phyloP scores from a whole-genome alignment of 352 stramenopile genomes.

The Paralagenidium karlingii region DNA sequence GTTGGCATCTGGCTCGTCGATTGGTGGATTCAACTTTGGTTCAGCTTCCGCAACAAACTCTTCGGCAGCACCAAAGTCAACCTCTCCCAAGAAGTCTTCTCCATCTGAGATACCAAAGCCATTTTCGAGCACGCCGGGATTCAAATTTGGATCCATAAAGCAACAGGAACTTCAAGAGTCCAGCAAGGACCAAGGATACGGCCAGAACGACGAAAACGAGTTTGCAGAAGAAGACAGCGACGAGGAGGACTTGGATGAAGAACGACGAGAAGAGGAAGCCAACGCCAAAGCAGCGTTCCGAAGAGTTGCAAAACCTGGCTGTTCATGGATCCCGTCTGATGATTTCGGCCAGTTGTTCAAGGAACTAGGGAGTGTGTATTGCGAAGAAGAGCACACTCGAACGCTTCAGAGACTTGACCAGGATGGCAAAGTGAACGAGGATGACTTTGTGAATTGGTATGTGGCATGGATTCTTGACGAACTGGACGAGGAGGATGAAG shows the following conservation, averaged over 20 bases:
- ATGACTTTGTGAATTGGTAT: conserved; percentile 51
- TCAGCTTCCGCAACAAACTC: too few relatives aligned
- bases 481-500: conserved; percentile 24
- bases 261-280: conserved; percentile 47
- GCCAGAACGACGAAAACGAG: conserved; percentile 48
- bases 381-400: conserved; percentile 29
- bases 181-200: conserved; percentile 22
- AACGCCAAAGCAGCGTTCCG: conserved; percentile 26
- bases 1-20: not conserved
- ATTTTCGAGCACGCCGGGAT: too few relatives aligned
- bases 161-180: not conserved
- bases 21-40: too few relatives aligned
- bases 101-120: too few relatives aligned
- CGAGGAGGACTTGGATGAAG: conserved; percentile 37
- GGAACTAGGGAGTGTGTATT: conserved; percentile 35
- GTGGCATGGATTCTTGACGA: conserved; percentile 40
- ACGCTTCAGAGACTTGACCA: conserved; percentile 23
- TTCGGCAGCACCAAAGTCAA: not conserved
- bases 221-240: conserved; percentile 24
- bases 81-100: too few relatives aligned
- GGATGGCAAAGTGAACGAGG: conserved; percentile 32
- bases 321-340: conserved; percentile 11
- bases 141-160: too few relatives aligned
- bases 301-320: conserved; percentile 16
- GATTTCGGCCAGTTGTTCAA: conserved; percentile 50